Conservation (phyloP, 2,329 filamentous ascomycete genomes). For the Epichloe gansuensis region DNA sequence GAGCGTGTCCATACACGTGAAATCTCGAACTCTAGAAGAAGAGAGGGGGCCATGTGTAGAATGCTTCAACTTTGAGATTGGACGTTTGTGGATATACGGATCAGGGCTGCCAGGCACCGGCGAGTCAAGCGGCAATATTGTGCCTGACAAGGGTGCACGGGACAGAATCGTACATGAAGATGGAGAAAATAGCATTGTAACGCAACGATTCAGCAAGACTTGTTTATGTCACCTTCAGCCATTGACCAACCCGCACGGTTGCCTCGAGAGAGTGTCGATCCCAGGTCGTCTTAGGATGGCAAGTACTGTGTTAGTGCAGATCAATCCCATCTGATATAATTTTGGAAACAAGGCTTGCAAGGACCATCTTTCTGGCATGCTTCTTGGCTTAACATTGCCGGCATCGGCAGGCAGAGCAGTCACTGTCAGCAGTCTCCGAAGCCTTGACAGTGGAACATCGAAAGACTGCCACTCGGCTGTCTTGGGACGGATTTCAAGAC, state of each 20-base stretch:
- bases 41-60: not conserved
- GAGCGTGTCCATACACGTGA: not conserved
- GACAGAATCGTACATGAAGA: not conserved
- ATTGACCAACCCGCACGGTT: not conserved
- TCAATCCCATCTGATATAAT: not conserved
- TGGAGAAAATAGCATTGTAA: not conserved
- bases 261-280: not conserved
- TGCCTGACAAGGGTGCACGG: not conserved
- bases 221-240: not conserved
- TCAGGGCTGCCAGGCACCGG: not conserved
- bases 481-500: too few species aligned
- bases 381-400: not conserved
- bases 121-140: not conserved
- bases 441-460: not conserved
- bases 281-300: not conserved
- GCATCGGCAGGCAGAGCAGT: not conserved
- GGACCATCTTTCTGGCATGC: not conserved
- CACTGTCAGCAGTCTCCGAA: not conserved
- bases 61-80: not conserved
- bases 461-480: too few species aligned
- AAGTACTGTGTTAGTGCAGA: not conserved
- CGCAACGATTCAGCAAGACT: not conserved
- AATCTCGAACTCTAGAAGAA: not conserved
- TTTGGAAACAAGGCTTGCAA: not conserved
- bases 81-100: not conserved